Evolutionary conservation across 2,329 filamentous ascomycete species (phyloP), one percentile per base, ranked within the genome.

Genomic region (Pyrenophora seminiperda): DNA sequence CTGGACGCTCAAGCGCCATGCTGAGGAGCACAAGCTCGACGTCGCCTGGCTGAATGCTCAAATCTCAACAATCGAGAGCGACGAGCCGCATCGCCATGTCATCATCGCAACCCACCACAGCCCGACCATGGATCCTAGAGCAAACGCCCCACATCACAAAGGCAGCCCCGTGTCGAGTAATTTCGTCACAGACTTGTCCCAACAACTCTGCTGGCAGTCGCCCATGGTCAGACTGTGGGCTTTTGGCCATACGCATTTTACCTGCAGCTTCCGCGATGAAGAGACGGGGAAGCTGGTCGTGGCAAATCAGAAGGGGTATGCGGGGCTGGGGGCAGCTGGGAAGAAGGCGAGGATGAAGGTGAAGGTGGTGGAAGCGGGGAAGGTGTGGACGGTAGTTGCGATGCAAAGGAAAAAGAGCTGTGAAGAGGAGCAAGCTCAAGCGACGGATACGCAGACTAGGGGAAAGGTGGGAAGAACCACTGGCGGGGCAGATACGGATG

Each of bases 231-330:
- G 66, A 58, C 22, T 77, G 0, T 81, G 77, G 78, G 77, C 71
- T 0, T 81, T 80, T 63, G 77, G 78, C 0, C 78, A 81, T 51
- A 81, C 78, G 9, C 77, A 80, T 54, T 78, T 69, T 55, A 79
- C 77, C 48, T 79, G 76, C 57, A 71, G 75, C 31, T 76, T 74
- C 48, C 19, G 47, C 4, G 67, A 72, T 3, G 62, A 65, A 11
- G 44, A 56, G 5, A 41, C 31, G 4, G 41, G 43, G 13, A 66
- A 74, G 46, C 65, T 75, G 20, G 49, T 77, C 4, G 9, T 76
- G 3, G 54, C 76, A 0, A 76, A 78, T 46, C 75, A 79, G 52
- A 58, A 65, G 41, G 75, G 76, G 0, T 76, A 75, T 57, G n/a
- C 30, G n/a, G 18, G 19, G 14, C 3, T 24, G 9, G 40, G 40